A percentile compares a stretch with the other conserved stretches of the same genome.
Evolutionary conservation across 208 protist species (phyloP).

Genomic region (Leptomonas pyrrhocoris): DNA sequence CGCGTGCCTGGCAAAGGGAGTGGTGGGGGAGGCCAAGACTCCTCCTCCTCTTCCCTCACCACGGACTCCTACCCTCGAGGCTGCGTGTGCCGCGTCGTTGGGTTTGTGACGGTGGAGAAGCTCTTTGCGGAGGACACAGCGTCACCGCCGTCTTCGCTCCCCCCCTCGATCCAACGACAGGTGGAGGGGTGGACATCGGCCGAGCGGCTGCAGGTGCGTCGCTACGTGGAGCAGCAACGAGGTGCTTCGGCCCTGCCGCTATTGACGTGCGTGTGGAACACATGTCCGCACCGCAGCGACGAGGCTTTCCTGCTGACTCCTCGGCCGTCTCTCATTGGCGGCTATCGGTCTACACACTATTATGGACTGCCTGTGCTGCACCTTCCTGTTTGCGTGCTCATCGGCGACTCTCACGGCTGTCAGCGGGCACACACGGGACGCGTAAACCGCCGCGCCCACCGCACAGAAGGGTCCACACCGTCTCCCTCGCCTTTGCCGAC

Average conservation of each 20-base stretch:
- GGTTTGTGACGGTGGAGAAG: constrained; percentile 14
- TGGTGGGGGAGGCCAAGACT: not conserved
- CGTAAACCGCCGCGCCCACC: not conserved
- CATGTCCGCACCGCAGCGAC: not conserved
- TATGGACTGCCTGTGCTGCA: constrained; percentile 65
- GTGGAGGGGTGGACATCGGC: not conserved
- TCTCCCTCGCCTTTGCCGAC: not conserved
- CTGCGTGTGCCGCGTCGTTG: constrained; percentile 32
- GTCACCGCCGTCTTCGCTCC: not conserved
- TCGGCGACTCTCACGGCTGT: not conserved
- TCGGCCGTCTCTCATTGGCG: constrained; percentile 38
- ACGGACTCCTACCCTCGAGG: not conserved
- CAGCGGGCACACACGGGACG: not conserved
- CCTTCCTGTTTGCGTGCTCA: constrained; percentile 41
- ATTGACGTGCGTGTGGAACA: constrained; percentile 19
- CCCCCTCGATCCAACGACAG: constrained; percentile 9
- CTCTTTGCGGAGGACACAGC: not conserved
- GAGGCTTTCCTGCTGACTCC: constrained; percentile 38
- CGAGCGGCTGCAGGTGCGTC: not conserved
- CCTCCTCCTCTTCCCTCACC: not conserved
- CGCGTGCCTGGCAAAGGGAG: not conserved
- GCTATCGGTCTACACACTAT: constrained; percentile 64
- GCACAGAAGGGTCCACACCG: not conserved
- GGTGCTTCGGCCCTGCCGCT: constrained; percentile 35
- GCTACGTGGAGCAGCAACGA: constrained; percentile 38